Conservation (phyloP, 2,329 filamentous ascomycete species). For the Metarhizium anisopliae region DNA sequence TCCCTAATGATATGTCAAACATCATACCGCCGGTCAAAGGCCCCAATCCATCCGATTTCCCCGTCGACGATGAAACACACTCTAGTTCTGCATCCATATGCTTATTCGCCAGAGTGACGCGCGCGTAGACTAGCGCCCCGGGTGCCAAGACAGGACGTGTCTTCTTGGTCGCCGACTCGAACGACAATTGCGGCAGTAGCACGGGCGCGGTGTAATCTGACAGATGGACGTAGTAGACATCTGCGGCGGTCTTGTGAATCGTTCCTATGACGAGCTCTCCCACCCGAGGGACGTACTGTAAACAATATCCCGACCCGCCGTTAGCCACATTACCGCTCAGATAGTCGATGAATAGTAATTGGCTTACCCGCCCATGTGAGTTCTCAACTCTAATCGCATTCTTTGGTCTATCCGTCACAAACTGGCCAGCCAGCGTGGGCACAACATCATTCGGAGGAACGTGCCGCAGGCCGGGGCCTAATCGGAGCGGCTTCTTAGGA, state of each 20-base stretch:
- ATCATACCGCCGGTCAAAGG: constrained; percentile 80
- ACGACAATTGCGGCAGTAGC: constrained; percentile 77
- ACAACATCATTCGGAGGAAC: constrained; percentile 67
- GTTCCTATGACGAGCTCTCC: constrained; percentile 86
- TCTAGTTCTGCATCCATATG: constrained; percentile 87
- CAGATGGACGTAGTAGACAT: constrained; percentile 73
- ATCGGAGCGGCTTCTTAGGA: constrained; percentile 61
- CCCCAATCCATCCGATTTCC: constrained; percentile 81
- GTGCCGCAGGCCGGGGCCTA: constrained; percentile 78
- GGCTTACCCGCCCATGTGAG: constrained; percentile 54
- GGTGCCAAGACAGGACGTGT: constrained; percentile 68
- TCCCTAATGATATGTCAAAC: constrained; percentile 68
- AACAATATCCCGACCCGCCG: not conserved
- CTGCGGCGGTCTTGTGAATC: constrained; percentile 64
- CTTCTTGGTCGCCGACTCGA: constrained; percentile 88
- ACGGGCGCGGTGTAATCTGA: constrained; percentile 57
- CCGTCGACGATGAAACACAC: constrained; percentile 77
- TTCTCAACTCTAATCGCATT: constrained; percentile 72
- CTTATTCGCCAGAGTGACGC: constrained; percentile 66
- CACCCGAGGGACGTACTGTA: constrained; percentile 66
- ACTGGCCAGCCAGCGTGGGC: constrained; percentile 56
- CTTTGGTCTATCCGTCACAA: constrained; percentile 61
- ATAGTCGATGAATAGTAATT: constrained; percentile 3
- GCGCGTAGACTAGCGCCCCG: constrained; percentile 81
- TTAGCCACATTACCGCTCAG: not conserved